A percentile compares a stretch with the other conserved stretches of the same genome.
These are phyloP conservation scores for Neolecta irregularis DNA, from an alignment of 1,139 yeast genomes.

Conservation along the genomic window DNA sequence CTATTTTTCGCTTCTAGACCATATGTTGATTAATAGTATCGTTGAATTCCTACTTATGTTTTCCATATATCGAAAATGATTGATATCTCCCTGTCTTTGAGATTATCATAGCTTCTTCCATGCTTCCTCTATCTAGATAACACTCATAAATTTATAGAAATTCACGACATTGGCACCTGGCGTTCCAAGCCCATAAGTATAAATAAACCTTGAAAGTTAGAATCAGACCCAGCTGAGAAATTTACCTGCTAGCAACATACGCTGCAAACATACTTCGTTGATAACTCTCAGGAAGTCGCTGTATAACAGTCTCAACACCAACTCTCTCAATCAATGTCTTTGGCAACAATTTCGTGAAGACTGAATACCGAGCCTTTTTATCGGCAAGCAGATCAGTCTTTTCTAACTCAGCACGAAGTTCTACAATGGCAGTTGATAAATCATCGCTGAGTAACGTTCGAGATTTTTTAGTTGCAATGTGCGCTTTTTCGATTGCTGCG, in stretches of 20 bases:
- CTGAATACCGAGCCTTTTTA: conserved; percentile 55
- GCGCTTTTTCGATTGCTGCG: conserved; percentile 71
- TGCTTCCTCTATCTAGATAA: too few species aligned
- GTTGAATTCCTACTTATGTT: too few species aligned
- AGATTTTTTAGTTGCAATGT: conserved; percentile 49
- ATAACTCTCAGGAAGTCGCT: conserved; percentile 76
- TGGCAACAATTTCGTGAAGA: conserved; percentile 67
- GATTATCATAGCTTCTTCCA: too few species aligned
- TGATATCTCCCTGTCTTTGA: too few species aligned
- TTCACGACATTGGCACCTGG: not conserved
- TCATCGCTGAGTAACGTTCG: conserved; percentile 72
- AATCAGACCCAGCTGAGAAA: conserved; percentile 70
- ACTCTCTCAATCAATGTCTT: conserved; percentile 49
- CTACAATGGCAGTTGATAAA: conserved; percentile 72
- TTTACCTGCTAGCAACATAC: conserved; percentile 74
- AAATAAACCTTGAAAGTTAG: conserved; percentile 22
- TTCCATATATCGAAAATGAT: too few species aligned
- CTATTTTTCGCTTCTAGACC: too few species aligned
- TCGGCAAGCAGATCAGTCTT: conserved; percentile 81
- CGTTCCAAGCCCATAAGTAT: conserved; percentile 1
- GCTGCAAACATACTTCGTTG: conserved; percentile 84
- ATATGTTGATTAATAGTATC: too few species aligned
- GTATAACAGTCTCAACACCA: conserved; percentile 58
- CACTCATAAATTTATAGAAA: not conserved
- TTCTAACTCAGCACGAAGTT: conserved; percentile 76